These are phyloP conservation scores for Leccinum imitatum DNA, from an alignment of 768 basidiomycete genomes.

Conservation along the genomic window DNA sequence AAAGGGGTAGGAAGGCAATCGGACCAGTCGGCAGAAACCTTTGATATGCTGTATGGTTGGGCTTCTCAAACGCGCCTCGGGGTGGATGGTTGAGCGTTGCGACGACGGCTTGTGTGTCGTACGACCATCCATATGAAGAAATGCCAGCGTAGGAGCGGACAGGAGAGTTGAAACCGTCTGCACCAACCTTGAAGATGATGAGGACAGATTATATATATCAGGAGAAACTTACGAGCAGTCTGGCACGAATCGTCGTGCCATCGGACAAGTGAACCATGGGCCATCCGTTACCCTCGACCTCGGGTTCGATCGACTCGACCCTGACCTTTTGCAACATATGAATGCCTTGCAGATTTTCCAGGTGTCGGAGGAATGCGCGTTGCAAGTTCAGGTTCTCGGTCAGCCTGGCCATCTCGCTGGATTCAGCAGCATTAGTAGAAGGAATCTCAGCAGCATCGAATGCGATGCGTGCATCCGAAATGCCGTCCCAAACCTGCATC, in stretches of 20 bases:
- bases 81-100: slow-evolving; percentile 80
- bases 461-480: slow-evolving; percentile 75
- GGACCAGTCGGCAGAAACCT: slow-evolving; percentile 94
- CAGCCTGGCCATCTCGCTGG: slow-evolving; percentile 70
- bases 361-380: slow-evolving; percentile 69
- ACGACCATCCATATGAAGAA: slow-evolving; percentile 87
- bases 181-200: slow-evolving; percentile 65
- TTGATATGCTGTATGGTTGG: slow-evolving; percentile 86
- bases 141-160: slow-evolving; percentile 87
- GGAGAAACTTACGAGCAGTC: slow-evolving; percentile 62
- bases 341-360: slow-evolving; percentile 52
- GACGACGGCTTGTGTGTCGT: slow-evolving; percentile 87
- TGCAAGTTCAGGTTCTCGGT: slow-evolving; percentile 95
- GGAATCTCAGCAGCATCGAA: slow-evolving; percentile 57
- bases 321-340: slow-evolving; percentile 69
- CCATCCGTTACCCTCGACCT: slow-evolving; percentile 61
- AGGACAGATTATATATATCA: neutral
- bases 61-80: slow-evolving; percentile 55
- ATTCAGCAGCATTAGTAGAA: slow-evolving; percentile 28
- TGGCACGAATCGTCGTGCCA: slow-evolving; percentile 60
- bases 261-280: slow-evolving; percentile 75
- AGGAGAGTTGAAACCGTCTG: slow-evolving; percentile 94
- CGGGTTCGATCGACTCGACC: slow-evolving; percentile 65
- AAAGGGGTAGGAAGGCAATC: slow-evolving; percentile 91
- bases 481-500: slow-evolving; percentile 85